Base-by-base conservation (phyloP, 1,284 basidiomycete genomes). In the Irpex sp. region DNA sequence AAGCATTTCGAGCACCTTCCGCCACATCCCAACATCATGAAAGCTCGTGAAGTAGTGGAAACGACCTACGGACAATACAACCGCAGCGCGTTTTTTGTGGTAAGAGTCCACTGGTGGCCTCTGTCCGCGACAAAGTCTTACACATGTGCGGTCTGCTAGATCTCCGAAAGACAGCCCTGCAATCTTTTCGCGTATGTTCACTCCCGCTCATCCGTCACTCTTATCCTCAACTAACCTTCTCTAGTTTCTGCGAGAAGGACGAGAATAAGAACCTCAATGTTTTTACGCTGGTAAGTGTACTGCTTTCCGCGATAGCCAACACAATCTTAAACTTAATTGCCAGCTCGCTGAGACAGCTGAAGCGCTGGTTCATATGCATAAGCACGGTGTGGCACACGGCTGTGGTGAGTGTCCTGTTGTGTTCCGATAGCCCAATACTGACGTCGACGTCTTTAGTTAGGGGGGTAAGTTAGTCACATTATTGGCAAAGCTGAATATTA, bases 11-110 rank as follows among this genome's bases (percentile, higher is more conserved):
- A 26, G 33, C 57, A 87, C 85, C 82, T 87, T 35, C 83, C 84
- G 7, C 81, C 83, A 4, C 86, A 85, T 85, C 82, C 84, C 72
- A 75, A 79, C 26, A 78, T 43, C 15, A 84, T 66, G 85, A 82
- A 37, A 80, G 85, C 68, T 77, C 83, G n/a, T 73, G 81, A 0
- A 78, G 79, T 82, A 84, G 67, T 63, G 78, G 53, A 31, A 17
- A 43, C 26, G 47, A 37, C n/a, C 11, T 47, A 31, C 5, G 57
- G n/a, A 21, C 2, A 15, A 9, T 47, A 15, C 49, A 26, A 21
- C 15, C 36, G 57, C 57, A 50, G 49, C 15, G 21, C 7, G 13
- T 26, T 26, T 4, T 26, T 26, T 26, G 26, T 26, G 26, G 26
- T 26, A 26, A 26, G 3, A 2, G 4, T 26, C 26, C 26, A 26